A percentile compares a stretch with the other conserved stretches of the same genome.
phyloP scores from a whole-genome alignment of 441 rosid species.

The Cnidoscolus chayamansa region DNA sequence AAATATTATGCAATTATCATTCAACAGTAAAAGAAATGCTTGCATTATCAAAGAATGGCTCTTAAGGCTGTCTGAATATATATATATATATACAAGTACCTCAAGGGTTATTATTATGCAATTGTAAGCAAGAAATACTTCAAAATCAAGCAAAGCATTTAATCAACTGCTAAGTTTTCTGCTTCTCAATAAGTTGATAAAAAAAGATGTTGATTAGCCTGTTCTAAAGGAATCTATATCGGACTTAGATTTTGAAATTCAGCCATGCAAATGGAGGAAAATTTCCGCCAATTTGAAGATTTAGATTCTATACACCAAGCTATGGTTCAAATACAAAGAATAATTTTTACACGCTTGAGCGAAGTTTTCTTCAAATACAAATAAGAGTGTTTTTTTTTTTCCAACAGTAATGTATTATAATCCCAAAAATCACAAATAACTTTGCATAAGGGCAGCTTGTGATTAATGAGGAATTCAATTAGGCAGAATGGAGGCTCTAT shows the following conservation, averaged over 20 bases:
- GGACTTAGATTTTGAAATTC: neutral
- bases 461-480: neutral
- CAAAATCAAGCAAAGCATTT: neutral
- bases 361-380: too few species aligned
- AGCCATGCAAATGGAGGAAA: neutral
- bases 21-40: conserved; percentile 6
- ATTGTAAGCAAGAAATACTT: neutral
- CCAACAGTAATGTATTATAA: neutral
- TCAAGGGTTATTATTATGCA: neutral
- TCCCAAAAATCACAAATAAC: neutral
- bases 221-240: neutral
- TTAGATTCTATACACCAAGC: neutral
- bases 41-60: neutral
- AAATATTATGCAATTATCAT: conserved; percentile 18
- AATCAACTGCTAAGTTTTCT: neutral
- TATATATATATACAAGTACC: neutral
- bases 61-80: neutral
- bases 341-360: too few species aligned
- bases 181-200: neutral
- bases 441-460: neutral
- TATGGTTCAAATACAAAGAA: neutral
- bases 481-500: neutral
- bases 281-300: neutral
- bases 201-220: neutral
- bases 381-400: too few species aligned